Base-by-base conservation (phyloP, 225 moss, liverwort and hornwort species). In the Bryum argenteum region DNA sequence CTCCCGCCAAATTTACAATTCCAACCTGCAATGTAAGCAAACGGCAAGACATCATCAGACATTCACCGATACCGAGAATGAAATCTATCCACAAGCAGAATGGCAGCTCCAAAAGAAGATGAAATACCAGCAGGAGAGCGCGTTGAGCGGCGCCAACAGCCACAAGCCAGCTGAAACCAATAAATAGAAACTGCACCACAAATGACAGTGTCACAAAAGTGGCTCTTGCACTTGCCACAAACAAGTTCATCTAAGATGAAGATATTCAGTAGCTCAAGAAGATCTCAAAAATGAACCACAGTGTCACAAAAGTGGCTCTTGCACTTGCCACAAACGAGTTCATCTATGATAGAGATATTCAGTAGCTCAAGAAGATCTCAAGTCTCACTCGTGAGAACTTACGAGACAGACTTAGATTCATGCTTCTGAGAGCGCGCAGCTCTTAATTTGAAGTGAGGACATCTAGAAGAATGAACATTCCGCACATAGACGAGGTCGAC, bases 101-200 rank as follows among this genome's bases (percentile, higher is more conserved):
- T 22, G 16, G 19, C 39, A 55, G 60, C 13, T 56, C 66, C 3
- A 33, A 33, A 33, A 33, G 33, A 33, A 68, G 23, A 48, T 23
- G 16, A 83, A 57, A 59, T 79, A 95, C 94, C 86, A 97, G 70
- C 57, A 97, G 69, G 52, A 97, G 89, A 52, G 88, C 81, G 40
- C 85, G 78, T 54, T 94, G 91, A 66, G 94, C 91, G 43, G 92
- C 92, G 58, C 94, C 83, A 9, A 57, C 73, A 66, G 84, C 74
- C 71, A 94, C 97, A 65, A 97, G 90, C 89, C 90, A 87, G 54
- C 82, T 69, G 76, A 97, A 97, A 76, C 89, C 77, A 58, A 88
- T 78, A 73, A 94, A 97, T 23, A 97, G 83, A 77, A 94, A 92
- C 93, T 93, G 15, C 48, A 84, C 82, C 65, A 41, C 48, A 41